Base-by-base conservation (phyloP, 2,329 filamentous ascomycete genomes). In the Colletotrichum cordylinicola region DNA sequence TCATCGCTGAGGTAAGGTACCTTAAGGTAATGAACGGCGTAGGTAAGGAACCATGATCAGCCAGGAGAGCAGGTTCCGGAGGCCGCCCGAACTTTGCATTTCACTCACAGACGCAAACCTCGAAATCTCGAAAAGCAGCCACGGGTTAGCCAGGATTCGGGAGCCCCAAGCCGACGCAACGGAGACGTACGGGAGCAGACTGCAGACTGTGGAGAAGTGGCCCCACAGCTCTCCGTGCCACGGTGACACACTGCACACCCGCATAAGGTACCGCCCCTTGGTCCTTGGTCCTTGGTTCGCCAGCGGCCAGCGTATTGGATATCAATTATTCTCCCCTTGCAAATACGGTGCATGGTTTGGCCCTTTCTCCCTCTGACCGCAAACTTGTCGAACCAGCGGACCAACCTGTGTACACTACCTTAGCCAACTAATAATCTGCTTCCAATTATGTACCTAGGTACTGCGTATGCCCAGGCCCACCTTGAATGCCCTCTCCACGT, bases 101-200 rank as follows among this genome's bases (percentile, higher is more conserved):
- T 58, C 21, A 16, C 13, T 24, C 27, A 29, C 55, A 48, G 39
- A 48, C n/a, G 39, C 39, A 48, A n/a, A n/a, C 18, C 39, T 48
- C 39, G 39, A n/a, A 48, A 48, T 48, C 18, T 48, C 39, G 39
- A 48, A 48, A 48, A 48, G 18, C 39, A 48, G 39, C 39, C 39
- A 13, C 33, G 43, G 21, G 18, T 48, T 75, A 67, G 62, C 69
- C 72, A 75, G 69, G 62, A 43, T 75, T 75, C 72, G 69, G 72
- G 61, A 67, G 61, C 48, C 35, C 69, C 55, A 75, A 62, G 72
- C 72, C 69, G 72, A 75, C 68, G 62, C 62, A 55, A 75, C 69
- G 72, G 69, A 67, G 72, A 67, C 72, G 64, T 65, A 72, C 72
- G 72, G 72, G 67, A 43, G 62, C 66, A 43, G 55, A 65, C 55